Evolutionary conservation across 306 rosid genomes (phyloP).

Genomic region (Lagenaria siceraria): DNA sequence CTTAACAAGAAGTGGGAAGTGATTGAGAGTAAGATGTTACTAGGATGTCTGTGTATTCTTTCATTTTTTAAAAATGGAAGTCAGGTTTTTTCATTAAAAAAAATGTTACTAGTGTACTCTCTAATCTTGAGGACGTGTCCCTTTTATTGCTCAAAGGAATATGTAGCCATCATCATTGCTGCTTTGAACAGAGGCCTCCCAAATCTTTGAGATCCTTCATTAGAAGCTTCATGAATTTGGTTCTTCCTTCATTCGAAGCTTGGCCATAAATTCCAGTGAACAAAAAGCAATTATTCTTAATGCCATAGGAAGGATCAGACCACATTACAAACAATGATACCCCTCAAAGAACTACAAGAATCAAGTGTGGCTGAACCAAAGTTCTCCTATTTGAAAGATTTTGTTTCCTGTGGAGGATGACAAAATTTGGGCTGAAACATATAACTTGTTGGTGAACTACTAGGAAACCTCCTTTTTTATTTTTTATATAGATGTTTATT

Average conservation of each 20-base stretch:
- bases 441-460: background rate
- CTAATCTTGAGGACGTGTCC: background rate
- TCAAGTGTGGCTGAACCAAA: background rate
- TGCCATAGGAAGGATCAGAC: background rate
- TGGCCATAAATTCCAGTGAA: background rate
- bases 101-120: background rate
- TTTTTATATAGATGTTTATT: too few species aligned
- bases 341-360: background rate
- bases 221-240: background rate
- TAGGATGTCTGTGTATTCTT: background rate
- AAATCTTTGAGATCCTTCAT: background rate
- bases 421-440: background rate
- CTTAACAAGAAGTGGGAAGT: background rate
- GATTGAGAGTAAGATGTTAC: background rate
- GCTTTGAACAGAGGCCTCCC: background rate
- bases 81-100: too few species aligned
- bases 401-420: background rate
- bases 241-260: background rate
- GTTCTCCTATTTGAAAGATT: background rate
- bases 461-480: background rate
- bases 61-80: too few species aligned
- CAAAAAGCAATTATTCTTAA: background rate
- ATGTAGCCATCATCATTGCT: background rate
- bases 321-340: background rate
- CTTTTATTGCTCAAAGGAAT: background rate